Evolutionary conservation across 345 rosid species (phyloP), one percentile per base, ranked within the genome.

Genomic region (Citrus unshiu): DNA sequence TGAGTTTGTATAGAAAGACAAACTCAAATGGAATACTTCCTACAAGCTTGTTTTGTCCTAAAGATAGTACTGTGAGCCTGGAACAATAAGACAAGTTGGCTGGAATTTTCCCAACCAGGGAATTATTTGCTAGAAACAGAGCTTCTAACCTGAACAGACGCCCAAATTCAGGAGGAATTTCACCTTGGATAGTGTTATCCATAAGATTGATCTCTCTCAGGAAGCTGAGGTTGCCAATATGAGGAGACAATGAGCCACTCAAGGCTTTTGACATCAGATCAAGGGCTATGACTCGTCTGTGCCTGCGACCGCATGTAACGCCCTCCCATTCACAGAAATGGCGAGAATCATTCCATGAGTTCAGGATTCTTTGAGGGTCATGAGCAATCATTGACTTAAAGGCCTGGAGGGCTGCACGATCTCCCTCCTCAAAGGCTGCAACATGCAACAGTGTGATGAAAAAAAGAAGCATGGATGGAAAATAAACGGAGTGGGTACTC

Each of bases 321-420:
- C 84, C 83, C 39, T 25, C 25, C 88, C 86, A 85, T 2, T 76
- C 7, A 58, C 88, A 85, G 2, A 76, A 62, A 9, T 59, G 81
- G 18, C 7, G 6, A 39, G 88, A 78, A 35, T 78, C 30, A 35
- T 83, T 83, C 86, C 84, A 85, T 0, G 85, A 81, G 49, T 51
- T 24, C 59, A 83, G 70, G 7, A 66, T 49, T 3, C 19, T 64
- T 64, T 46, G 58, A 13, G 76, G 77, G 32, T n/a, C 77, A 7
- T 21, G 12, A 14, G 0, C n/a, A 30, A 71, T 71, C 30, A 64
- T 35, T 4, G 59, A 30, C 71, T 57, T 79, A 57, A 79, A 16
- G 8, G 58, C 72, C 34, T 3, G 54, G 34, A 79, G 64, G 19
- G 77, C 76, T 49, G 22, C 49, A 29, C 19, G 25, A 72, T 63